Base-by-base conservation (phyloP, 2,329 filamentous ascomycete genomes). In the Fulvia fulva region DNA sequence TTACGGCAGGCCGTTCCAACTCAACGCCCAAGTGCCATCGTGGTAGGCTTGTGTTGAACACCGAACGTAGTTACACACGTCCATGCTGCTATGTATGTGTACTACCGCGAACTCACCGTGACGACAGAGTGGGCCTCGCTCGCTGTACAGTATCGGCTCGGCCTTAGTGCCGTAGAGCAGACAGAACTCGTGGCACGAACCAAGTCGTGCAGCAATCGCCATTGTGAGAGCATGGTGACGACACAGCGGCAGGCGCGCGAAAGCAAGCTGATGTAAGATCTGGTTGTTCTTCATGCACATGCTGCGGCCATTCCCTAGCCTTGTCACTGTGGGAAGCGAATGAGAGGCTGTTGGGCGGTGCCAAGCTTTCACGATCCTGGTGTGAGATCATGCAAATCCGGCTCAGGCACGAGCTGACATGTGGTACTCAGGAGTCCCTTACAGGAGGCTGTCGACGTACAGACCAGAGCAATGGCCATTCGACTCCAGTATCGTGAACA, bases 201-300 rank as follows among this genome's bases (percentile, higher is more conserved):
- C 16, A 41, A n/a, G 37, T 19, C 19, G 19, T n/a, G 37, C 44
- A 47, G n/a, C 19, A 25, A 21, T 16, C 47, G 26, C 16, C 47
- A 32, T 12, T 11, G 19, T 16, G 3, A 47, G 23, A 21, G 12
- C 44, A 14, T 14, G 4, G 23, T 23, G 25, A 14, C 7, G 44
- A 12, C 44, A 47, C 21, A 21, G 12, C 11, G 1, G 25, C 8
- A n/a, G 8, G 22, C 22, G 21, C 9, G 2, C 9, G 2, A 25
- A 47, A 9, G 25, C 14, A 47, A 8, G 44, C 47, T 50, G 47
- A 50, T 50, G 47, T 30, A 28, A 50, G 1, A 30, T 50, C 47
- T 32, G 47, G 25, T 50, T 32, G 47, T 50, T 50, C 26, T 50
- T 50, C 47, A 50, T 32, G 47, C 47, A 32, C 26, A n/a, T 19